These are phyloP conservation scores for Niveomyces coronatus DNA, from an alignment of 2,329 filamentous ascomycete species.

Conservation along the genomic window DNA sequence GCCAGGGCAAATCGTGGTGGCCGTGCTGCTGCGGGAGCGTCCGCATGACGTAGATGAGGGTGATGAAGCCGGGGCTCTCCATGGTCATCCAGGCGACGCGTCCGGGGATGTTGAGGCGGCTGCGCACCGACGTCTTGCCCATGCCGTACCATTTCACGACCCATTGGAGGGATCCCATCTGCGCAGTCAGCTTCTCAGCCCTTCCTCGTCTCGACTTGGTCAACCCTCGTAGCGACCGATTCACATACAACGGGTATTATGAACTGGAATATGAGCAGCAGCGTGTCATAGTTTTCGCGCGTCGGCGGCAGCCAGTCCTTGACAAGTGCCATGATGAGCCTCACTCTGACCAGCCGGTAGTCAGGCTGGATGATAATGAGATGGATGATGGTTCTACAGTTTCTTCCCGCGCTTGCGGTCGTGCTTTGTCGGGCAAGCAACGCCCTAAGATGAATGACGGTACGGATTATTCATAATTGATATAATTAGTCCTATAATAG, in stretches of 20 bases:
- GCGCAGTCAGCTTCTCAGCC: conserved; percentile 8
- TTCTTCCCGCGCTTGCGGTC: too few species aligned
- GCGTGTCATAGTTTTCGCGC: conserved; percentile 44
- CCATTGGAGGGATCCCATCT: conserved; percentile 71
- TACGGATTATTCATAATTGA: too few species aligned
- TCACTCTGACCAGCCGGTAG: background rate
- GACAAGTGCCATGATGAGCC: conserved; percentile 34
- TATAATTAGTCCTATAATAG: too few species aligned
- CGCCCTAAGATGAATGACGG: too few species aligned
- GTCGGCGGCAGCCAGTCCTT: conserved; percentile 48
- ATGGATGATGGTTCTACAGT: too few species aligned
- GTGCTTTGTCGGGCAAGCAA: too few species aligned
- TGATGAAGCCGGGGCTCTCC: conserved; percentile 71
- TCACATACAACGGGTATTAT: conserved; percentile 40
- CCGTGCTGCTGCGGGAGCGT: conserved; percentile 51
- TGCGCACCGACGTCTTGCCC: conserved; percentile 77
- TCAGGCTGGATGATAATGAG: background rate
- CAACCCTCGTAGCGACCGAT: background rate
- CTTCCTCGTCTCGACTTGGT: background rate
- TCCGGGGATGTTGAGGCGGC: conserved; percentile 76
- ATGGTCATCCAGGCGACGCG: conserved; percentile 80
- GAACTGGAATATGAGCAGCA: conserved; percentile 43
- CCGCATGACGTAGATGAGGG: conserved; percentile 68
- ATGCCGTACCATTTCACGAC: conserved; percentile 72
- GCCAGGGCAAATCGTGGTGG: conserved; percentile 56